These are phyloP conservation scores for Crithidia bombi DNA, from an alignment of 208 protist genomes.

Conservation along the genomic window DNA sequence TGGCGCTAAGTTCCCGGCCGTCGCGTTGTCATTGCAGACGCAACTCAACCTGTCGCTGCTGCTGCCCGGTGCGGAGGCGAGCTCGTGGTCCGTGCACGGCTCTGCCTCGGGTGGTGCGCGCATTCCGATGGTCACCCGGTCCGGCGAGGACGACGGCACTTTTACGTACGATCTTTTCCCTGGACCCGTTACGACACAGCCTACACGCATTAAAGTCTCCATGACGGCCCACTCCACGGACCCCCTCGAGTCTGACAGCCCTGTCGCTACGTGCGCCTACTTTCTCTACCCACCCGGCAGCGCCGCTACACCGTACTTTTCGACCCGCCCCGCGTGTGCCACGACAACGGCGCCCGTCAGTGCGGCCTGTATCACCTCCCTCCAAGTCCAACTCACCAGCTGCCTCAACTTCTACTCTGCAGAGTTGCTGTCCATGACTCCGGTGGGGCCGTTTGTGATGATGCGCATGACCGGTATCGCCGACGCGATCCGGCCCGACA, in stretches of 20 bases:
- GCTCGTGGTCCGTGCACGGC: slow-evolving; percentile 28
- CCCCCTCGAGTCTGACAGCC: slow-evolving; percentile 50
- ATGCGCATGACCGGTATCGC: slow-evolving; percentile 43
- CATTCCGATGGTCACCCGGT: slow-evolving; percentile 21
- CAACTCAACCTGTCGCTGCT: slow-evolving; percentile 30
- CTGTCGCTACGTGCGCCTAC: slow-evolving; percentile 37
- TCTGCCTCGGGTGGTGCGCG: slow-evolving; percentile 13
- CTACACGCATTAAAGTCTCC: slow-evolving; percentile 21
- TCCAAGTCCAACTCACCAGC: slow-evolving; percentile 39
- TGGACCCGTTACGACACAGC: background rate
- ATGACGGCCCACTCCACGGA: slow-evolving; percentile 41
- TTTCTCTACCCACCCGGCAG: slow-evolving; percentile 37
- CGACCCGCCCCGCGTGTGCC: slow-evolving; percentile 34
- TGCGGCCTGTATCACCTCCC: slow-evolving; percentile 28
- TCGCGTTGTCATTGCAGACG: slow-evolving; percentile 36
- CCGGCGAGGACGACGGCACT: slow-evolving; percentile 8
- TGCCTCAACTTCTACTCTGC: slow-evolving; percentile 60
- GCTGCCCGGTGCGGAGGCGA: slow-evolving; percentile 23
- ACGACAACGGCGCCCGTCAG: slow-evolving; percentile 23
- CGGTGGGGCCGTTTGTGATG: slow-evolving; percentile 44
- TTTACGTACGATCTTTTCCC: slow-evolving; percentile 36
- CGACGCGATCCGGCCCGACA: slow-evolving; percentile 25
- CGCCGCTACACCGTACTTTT: slow-evolving; percentile 37
- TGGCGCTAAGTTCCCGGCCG: slow-evolving; percentile 42
- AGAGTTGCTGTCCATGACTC: slow-evolving; percentile 39